phyloP scores from a whole-genome alignment of 495 filamentous ascomycete genomes.

The Tuber borchii region DNA sequence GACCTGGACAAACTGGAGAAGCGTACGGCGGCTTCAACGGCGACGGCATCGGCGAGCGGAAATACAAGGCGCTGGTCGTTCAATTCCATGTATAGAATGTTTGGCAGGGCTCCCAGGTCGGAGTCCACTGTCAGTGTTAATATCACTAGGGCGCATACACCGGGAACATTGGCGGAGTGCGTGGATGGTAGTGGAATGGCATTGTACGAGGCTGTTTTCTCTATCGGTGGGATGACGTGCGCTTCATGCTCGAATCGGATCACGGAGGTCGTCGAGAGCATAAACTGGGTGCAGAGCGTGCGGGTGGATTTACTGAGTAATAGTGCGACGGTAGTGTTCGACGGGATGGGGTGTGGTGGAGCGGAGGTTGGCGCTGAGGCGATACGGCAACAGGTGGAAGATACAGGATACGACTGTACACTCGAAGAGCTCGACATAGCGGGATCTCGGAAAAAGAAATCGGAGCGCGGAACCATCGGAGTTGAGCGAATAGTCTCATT shows the following conservation, averaged over 20 bases:
- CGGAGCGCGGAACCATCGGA: neutral
- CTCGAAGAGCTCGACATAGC: neutral
- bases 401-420: neutral
- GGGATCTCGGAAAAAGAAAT: neutral
- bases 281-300: slow-evolving; percentile 56
- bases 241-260: slow-evolving; percentile 62
- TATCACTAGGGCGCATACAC: neutral
- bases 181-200: neutral
- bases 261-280: slow-evolving; percentile 55
- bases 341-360: slow-evolving; percentile 46
- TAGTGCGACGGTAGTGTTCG: slow-evolving; percentile 60
- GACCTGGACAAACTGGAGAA: neutral
- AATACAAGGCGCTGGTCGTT: neutral
- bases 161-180: neutral
- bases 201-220: slow-evolving; percentile 49
- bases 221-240: slow-evolving; percentile 78
- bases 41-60: neutral
- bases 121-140: neutral
- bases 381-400: neutral
- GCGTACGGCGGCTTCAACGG: neutral
- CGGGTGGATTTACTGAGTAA: slow-evolving; percentile 64
- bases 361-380: neutral
- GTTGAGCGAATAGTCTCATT: neutral
- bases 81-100: slow-evolving; percentile 4
- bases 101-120: neutral